A percentile compares a stretch with the other conserved stretches of the same genome.
phyloP scores from a whole-genome alignment of 2,329 filamentous ascomycete species.

The Pseudogymnoascus sp. region DNA sequence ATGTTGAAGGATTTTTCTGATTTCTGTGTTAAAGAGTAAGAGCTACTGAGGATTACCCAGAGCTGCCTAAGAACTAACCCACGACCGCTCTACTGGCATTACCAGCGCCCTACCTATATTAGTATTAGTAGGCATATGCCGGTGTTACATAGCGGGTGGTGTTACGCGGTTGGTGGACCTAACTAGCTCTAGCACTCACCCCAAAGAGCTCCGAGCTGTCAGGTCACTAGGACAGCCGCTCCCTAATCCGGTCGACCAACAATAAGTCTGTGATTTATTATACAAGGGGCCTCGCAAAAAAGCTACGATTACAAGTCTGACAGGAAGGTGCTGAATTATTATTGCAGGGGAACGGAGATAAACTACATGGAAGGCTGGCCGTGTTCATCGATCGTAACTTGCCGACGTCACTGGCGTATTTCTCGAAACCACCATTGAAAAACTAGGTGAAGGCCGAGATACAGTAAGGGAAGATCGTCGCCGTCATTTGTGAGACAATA shows the following conservation, averaged over 20 bases:
- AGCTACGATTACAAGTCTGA: not conserved
- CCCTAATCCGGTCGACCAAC: not conserved
- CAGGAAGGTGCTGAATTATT: not conserved
- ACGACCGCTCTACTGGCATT: not conserved
- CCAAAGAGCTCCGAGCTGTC: not conserved
- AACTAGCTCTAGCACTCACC: not conserved
- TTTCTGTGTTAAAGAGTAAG: not conserved
- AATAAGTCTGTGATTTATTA: not conserved
- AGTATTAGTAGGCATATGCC: not conserved
- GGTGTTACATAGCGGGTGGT: not conserved
- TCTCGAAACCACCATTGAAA: not conserved
- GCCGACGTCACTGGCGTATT: not conserved
- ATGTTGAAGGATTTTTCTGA: not conserved
- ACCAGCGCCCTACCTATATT: slow-evolving; percentile 1
- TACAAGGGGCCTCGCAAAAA: not conserved
- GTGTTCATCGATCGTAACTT: not conserved
- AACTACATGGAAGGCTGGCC: not conserved
- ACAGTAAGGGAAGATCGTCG: not conserved
- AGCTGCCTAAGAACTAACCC: not conserved
- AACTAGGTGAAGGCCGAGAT: not conserved
- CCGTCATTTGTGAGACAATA: not conserved
- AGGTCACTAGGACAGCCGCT: not conserved
- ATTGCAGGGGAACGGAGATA: not conserved
- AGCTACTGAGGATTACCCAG: not conserved
- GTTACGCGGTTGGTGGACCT: not conserved